Evolutionary conservation across 148 eudicot species (phyloP).

Genomic region (Oxyria digyna): DNA sequence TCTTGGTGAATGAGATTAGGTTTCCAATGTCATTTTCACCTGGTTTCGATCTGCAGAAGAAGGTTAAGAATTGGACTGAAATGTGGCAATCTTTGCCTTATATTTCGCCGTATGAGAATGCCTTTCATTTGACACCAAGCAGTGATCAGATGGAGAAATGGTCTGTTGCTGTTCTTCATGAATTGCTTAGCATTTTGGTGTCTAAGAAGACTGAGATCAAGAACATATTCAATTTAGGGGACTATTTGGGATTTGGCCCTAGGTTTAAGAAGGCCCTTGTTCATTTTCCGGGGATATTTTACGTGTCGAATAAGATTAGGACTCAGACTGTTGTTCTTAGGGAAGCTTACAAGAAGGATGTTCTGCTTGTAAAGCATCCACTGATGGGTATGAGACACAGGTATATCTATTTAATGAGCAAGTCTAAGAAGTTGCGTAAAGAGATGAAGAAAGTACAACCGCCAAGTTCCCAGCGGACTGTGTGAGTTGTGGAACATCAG

Average conservation of each 20-base stretch:
- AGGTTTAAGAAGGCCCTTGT: conserved; percentile 66
- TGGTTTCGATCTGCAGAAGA: conserved; percentile 74
- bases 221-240: conserved; percentile 40
- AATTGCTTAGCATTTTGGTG: conserved; percentile 45
- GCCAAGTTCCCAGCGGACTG: background rate
- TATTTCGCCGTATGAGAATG: conserved; percentile 72
- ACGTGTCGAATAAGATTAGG: conserved; percentile 59
- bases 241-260: conserved; percentile 49
- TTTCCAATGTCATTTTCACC: conserved; percentile 46
- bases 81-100: conserved; percentile 79
- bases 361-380: conserved; percentile 46
- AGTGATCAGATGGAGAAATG: conserved; percentile 71
- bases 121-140: conserved; percentile 41
- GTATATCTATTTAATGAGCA: conserved; percentile 61
- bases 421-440: conserved; percentile 27
- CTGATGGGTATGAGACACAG: conserved; percentile 59
- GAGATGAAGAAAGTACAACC: background rate
- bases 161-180: conserved; percentile 61
- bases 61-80: conserved; percentile 46
- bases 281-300: conserved; percentile 73
- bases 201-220: conserved; percentile 61
- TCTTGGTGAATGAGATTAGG: conserved; percentile 15
- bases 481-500: background rate
- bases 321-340: conserved; percentile 75
- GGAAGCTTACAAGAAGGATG: conserved; percentile 54